Evolutionary conservation across 108 stramenopile species (phyloP), one percentile per base, ranked within the genome.

Genomic region (Cyclotella cryptica): DNA sequence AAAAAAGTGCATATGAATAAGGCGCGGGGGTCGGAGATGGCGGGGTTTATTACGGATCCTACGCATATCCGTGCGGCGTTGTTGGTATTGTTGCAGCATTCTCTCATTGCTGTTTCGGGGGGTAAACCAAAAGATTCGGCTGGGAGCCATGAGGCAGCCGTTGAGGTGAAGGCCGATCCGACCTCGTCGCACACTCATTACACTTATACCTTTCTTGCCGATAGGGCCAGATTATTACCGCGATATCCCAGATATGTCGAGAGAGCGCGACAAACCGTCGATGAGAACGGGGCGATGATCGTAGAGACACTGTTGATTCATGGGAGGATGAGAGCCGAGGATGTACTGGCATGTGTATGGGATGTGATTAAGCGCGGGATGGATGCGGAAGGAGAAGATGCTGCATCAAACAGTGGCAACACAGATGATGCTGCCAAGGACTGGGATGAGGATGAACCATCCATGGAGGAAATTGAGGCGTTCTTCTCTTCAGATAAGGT

Each of bases 51-150:
- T 40, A 80, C 75, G 19, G 85, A 88, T 12, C 53, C 83, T 17
- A 52, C 78, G 0, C 80, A 84, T 28, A 71, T 95, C 12, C 79
- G 89, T 19, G 91, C 92, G 22, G 88, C 93, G 9, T 69, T 95
- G 35, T 55, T 95, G 30, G 87, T 88, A 0, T 54, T 95, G 51
- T 76, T 95, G 46, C 92, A 93, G 55, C 92, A 95, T 70, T 85
- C 84, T 35, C 61, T 92, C 43, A 88, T 94, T 26, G 66, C 64
- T n/a, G 71, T 87, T 11, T 75, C 79, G 71, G 55, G 74, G 17
- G 68, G 67, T 7, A 49, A 53, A 26, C 35, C 18, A 41, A 47
- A 69, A 21, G 41, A 71, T 29, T 35, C 35, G 35, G 18, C 21
- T 52, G 17, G 45, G 21, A 60, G 51, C 17, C 30, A 10, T 49